A percentile compares a stretch with the other conserved stretches of the same genome.
Evolutionary conservation across 768 basidiomycete genomes (phyloP).

Genomic region (Leccinum rimulosum): DNA sequence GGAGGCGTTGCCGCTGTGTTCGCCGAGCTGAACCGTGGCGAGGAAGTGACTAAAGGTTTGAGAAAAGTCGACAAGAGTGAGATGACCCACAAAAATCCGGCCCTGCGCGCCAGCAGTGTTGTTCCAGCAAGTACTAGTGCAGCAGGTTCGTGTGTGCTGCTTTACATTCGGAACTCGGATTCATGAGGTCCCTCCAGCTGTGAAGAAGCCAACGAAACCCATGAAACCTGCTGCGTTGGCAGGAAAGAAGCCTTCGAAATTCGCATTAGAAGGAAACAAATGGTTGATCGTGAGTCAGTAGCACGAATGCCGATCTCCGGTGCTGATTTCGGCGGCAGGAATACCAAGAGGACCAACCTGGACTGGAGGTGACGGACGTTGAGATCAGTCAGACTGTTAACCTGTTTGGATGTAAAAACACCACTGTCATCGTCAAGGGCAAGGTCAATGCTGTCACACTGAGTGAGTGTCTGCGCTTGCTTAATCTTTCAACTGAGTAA

Average conservation of each 20-base stretch:
- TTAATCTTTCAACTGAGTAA: slow-evolving; percentile 4
- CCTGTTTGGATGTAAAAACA: slow-evolving; percentile 87
- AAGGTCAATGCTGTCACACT: slow-evolving; percentile 94
- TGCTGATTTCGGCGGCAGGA: slow-evolving; percentile 52
- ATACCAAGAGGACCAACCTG: slow-evolving; percentile 80
- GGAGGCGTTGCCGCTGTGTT: slow-evolving; percentile 80
- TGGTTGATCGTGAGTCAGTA: slow-evolving; percentile 76
- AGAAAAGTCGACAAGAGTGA: slow-evolving; percentile 94
- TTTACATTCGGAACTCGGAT: not conserved
- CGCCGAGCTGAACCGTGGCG: slow-evolving; percentile 86
- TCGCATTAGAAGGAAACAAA: slow-evolving; percentile 86
- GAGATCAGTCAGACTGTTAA: slow-evolving; percentile 84
- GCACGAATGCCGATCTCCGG: not conserved
- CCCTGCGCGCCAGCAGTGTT: slow-evolving; percentile 55
- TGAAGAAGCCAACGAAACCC: slow-evolving; percentile 74
- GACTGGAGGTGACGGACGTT: slow-evolving; percentile 69
- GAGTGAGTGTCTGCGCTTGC: slow-evolving; percentile 41
- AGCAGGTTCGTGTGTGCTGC: slow-evolving; percentile 31
- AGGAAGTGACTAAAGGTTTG: slow-evolving; percentile 84
- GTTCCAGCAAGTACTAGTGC: slow-evolving; percentile 46
- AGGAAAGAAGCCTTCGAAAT: slow-evolving; percentile 91
- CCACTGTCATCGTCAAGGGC: slow-evolving; percentile 79
- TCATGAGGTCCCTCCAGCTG: slow-evolving; percentile 21
- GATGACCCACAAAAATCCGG: slow-evolving; percentile 99
- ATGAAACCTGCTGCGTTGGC: slow-evolving; percentile 79